Evolutionary conservation across 805 yeast genomes (phyloP).

Genomic region (Hanseniaspora thailandica): DNA sequence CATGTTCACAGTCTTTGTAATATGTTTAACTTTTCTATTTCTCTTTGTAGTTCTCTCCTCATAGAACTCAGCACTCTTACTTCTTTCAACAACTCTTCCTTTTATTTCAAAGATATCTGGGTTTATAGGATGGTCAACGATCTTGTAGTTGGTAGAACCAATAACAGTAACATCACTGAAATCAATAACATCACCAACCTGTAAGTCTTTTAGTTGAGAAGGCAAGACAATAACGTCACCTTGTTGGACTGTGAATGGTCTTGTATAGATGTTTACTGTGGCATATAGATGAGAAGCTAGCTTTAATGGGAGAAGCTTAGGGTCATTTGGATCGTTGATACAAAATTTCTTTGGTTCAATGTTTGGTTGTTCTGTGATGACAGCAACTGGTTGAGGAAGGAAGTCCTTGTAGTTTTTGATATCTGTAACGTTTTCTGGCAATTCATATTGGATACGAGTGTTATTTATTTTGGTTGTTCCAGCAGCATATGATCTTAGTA

Average conservation of each 20-base stretch:
- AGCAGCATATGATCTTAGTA: not conserved
- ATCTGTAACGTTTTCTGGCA: not conserved
- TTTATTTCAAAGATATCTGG: slow-evolving; percentile 45
- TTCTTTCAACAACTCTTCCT: slow-evolving; percentile 77
- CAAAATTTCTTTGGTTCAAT: not conserved
- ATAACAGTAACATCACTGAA: slow-evolving; percentile 66
- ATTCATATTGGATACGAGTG: slow-evolving; percentile 2
- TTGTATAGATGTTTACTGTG: slow-evolving; percentile 63
- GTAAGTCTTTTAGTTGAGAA: slow-evolving; percentile 59
- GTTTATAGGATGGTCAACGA: slow-evolving; percentile 44
- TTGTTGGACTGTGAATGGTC: slow-evolving; percentile 77
- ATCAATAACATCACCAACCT: slow-evolving; percentile 70
- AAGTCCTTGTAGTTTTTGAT: slow-evolving; percentile 1
- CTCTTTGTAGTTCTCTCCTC: slow-evolving; percentile 71
- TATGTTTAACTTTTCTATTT: slow-evolving; percentile 59
- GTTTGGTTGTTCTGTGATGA: not conserved
- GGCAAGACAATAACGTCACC: slow-evolving; percentile 82
- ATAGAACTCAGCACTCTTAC: slow-evolving; percentile 63
- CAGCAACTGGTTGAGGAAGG: slow-evolving; percentile 6
- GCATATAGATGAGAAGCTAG: slow-evolving; percentile 68
- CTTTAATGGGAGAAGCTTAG: slow-evolving; percentile 33
- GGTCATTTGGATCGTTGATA: not conserved
- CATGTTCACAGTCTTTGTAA: slow-evolving; percentile 54
- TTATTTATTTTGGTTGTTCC: not conserved
- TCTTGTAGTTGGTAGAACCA: slow-evolving; percentile 76